phyloP scores from a whole-genome alignment of 495 filamentous ascomycete genomes.

The Penicillium salamii region DNA sequence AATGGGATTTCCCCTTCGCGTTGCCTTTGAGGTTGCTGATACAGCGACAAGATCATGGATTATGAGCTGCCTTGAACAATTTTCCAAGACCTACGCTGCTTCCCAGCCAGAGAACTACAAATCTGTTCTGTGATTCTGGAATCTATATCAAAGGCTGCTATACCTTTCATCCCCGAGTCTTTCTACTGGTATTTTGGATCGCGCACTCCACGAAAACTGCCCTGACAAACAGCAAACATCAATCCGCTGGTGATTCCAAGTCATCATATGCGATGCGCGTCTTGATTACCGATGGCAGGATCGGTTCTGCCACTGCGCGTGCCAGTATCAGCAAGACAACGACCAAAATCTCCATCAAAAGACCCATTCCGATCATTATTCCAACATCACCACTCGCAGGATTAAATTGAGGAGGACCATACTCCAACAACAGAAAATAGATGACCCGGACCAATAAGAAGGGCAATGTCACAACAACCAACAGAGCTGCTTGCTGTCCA shows the following conservation, averaged over 20 bases:
- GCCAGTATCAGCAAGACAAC: conserved; percentile 20
- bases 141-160: neutral
- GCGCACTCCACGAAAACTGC: too few relatives aligned
- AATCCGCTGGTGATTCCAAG: conserved; percentile 6
- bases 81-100: conserved; percentile 29
- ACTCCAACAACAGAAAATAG: conserved; percentile 25
- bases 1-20: conserved; percentile 31
- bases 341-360: conserved; percentile 33
- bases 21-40: conserved; percentile 31
- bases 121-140: neutral
- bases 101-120: conserved; percentile 22
- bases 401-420: conserved; percentile 24
- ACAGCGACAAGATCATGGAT: conserved; percentile 28
- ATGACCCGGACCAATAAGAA: conserved; percentile 25
- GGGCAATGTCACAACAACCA: conserved; percentile 21
- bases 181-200: too few relatives aligned
- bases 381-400: conserved; percentile 18
- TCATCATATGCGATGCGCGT: conserved; percentile 1
- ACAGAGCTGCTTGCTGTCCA: conserved; percentile 21
- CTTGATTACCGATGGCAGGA: conserved; percentile 8
- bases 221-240: neutral
- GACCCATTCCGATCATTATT: conserved; percentile 25
- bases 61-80: conserved; percentile 16
- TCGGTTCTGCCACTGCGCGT: conserved; percentile 24
- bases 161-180: neutral